Conservation (phyloP, 768 basidiomycete species). For the Naganishia antarctica region DNA sequence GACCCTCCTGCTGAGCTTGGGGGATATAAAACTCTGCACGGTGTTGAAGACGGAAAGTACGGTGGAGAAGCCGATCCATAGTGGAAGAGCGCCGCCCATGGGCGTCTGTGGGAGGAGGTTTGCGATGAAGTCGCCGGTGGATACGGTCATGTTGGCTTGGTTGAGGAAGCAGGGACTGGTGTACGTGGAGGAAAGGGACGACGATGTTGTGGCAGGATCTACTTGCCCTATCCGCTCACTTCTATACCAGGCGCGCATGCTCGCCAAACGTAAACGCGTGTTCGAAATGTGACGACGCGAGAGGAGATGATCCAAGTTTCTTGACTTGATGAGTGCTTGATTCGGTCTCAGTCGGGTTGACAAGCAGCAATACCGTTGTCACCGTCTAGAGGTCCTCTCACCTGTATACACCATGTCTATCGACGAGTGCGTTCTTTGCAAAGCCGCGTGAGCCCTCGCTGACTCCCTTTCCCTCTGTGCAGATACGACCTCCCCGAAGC, state of each 20-base stretch:
- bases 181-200: neutral
- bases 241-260: conserved; percentile 1
- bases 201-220: neutral
- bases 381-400: too few species aligned
- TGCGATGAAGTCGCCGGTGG: conserved; percentile 1
- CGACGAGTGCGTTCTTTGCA: conserved; percentile 1
- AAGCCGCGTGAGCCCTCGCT: neutral
- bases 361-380: too few species aligned
- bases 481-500: conserved; percentile 13
- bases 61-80: conserved; percentile 82
- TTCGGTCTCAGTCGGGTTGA: too few species aligned
- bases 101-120: conserved; percentile 5
- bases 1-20: conserved; percentile 69
- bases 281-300: conserved; percentile 12
- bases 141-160: neutral
- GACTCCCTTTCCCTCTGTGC: neutral
- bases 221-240: neutral
- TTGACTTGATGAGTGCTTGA: too few species aligned
- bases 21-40: conserved; percentile 69
- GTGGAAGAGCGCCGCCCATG: conserved; percentile 63
- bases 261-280: neutral
- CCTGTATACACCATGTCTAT: neutral
- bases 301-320: too few species aligned
- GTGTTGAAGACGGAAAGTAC: conserved; percentile 77
- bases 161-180: neutral